Conservation (phyloP, 2,329 filamentous ascomycete genomes). For the Neonectria punicea region DNA sequence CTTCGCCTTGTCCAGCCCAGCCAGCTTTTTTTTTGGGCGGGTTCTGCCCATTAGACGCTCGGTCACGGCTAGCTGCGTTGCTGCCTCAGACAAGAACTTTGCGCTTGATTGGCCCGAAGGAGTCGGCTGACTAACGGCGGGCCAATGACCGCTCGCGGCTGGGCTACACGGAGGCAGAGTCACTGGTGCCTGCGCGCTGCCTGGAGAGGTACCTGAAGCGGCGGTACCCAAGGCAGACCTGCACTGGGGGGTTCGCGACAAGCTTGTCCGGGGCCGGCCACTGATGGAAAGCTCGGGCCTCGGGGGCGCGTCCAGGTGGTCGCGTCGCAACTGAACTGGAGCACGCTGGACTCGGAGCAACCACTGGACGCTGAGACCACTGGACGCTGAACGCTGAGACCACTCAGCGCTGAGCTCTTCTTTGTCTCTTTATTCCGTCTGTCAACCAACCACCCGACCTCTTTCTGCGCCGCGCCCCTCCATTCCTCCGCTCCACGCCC, state of each 20-base stretch:
- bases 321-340: not conserved
- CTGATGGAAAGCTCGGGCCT: not conserved
- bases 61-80: slow-evolving; percentile 41
- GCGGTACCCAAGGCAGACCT: slow-evolving; percentile 44
- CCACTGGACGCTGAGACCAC: not conserved
- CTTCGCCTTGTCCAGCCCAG: slow-evolving; percentile 35
- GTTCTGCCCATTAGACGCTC: slow-evolving; percentile 25
- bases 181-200: slow-evolving; percentile 44
- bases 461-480: slow-evolving; percentile 36
- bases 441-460: slow-evolving; percentile 9
- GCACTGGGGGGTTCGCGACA: slow-evolving; percentile 1
- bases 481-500: slow-evolving; percentile 13
- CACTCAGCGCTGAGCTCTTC: not conserved
- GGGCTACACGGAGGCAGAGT: slow-evolving; percentile 40
- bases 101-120: slow-evolving; percentile 43
- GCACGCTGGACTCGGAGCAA: not conserved
- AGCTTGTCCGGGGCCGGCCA: not conserved
- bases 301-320: slow-evolving; percentile 27
- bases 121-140: slow-evolving; percentile 37
- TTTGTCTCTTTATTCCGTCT: slow-evolving; percentile 5
- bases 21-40: slow-evolving; percentile 48
- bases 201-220: slow-evolving; percentile 39
- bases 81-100: slow-evolving; percentile 51
- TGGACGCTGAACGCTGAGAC: not conserved
- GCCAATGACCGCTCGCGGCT: slow-evolving; percentile 43